Percentiles rank a stretch among this genome's conserved stretches.
Evolutionary conservation across 2,329 filamentous ascomycete species (phyloP).

Genomic region (Aspergillus oerlinghausenensis): DNA sequence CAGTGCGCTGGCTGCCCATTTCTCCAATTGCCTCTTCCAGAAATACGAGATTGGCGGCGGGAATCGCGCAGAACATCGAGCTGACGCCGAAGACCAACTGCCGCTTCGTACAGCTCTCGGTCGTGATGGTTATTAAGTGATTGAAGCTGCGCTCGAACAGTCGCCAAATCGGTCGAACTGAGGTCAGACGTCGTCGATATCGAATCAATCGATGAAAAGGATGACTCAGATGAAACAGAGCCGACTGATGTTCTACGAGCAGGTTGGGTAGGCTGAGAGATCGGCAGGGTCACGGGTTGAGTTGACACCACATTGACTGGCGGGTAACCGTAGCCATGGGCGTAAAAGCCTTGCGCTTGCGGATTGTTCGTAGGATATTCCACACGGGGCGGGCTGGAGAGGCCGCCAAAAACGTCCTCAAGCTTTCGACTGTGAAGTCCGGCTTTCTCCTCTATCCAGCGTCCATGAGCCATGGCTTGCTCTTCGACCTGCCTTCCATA

Average conservation of each 20-base stretch:
- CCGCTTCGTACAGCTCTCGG: constrained; percentile 32
- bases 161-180: constrained; percentile 31
- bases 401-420: constrained; percentile 16
- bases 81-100: constrained; percentile 32
- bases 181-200: constrained; percentile 35
- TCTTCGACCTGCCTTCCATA: constrained; percentile 37
- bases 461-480: constrained; percentile 33
- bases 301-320: background rate
- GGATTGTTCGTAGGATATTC: constrained; percentile 13
- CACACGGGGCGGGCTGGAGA: constrained; percentile 7
- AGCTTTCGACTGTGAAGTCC: constrained; percentile 25
- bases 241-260: constrained; percentile 25
- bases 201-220: constrained; percentile 35
- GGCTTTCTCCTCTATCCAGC: constrained; percentile 37
- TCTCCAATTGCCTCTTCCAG: constrained; percentile 20
- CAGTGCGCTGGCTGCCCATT: constrained; percentile 9
- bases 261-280: constrained; percentile 12
- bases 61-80: constrained; percentile 30
- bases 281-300: constrained; percentile 1
- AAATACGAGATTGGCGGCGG: constrained; percentile 26
- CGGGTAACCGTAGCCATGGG: constrained; percentile 7
- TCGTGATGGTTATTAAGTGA: constrained; percentile 33
- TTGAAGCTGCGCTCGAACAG: constrained; percentile 32
- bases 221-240: constrained; percentile 30
- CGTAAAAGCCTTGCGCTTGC: constrained; percentile 11